A percentile compares a stretch with the other conserved stretches of the same genome.
These are phyloP conservation scores for Grosmannia clavigera DNA, from an alignment of 2,329 filamentous ascomycete species.

Conservation along the genomic window DNA sequence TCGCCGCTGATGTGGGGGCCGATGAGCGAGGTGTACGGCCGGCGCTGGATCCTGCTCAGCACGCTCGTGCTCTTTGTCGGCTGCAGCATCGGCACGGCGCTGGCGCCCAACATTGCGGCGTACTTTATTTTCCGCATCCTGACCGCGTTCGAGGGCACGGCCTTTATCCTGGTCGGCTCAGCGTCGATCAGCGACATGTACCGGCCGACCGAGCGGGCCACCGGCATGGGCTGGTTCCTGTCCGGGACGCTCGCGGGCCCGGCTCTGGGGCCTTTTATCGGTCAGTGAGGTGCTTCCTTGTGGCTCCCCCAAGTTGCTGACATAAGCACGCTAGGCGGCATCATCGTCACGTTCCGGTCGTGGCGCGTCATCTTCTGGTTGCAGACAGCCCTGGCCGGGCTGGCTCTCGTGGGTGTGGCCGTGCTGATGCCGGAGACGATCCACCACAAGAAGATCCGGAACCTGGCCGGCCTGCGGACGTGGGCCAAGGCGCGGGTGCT, in stretches of 20 bases:
- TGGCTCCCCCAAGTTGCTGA: background rate
- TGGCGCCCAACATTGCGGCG: slow-evolving; percentile 50
- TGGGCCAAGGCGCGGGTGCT: slow-evolving; percentile 35
- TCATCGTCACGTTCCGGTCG: slow-evolving; percentile 53
- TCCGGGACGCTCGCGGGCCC: slow-evolving; percentile 55
- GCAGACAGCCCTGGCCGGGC: slow-evolving; percentile 48
- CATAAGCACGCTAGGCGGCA: slow-evolving; percentile 32
- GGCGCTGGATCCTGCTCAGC: slow-evolving; percentile 39
- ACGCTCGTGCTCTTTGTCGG: slow-evolving; percentile 47
- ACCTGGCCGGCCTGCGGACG: slow-evolving; percentile 36
- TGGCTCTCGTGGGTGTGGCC: slow-evolving; percentile 40
- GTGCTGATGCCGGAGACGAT: slow-evolving; percentile 58
- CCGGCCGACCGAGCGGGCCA: slow-evolving; percentile 49
- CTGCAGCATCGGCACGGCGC: slow-evolving; percentile 53
- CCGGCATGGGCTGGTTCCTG: slow-evolving; percentile 54
- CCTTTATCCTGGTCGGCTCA: slow-evolving; percentile 54
- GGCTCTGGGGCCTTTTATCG: slow-evolving; percentile 47
- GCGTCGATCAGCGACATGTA: slow-evolving; percentile 47
- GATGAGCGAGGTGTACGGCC: slow-evolving; percentile 44
- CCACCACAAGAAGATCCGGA: slow-evolving; percentile 40
- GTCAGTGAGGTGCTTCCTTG: background rate
- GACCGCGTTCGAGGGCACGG: slow-evolving; percentile 58
- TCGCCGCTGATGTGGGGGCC: slow-evolving; percentile 55
- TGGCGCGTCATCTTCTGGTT: slow-evolving; percentile 65
- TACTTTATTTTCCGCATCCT: slow-evolving; percentile 60